These are phyloP conservation scores for Kuraishia molischiana DNA, from an alignment of 805 yeast species.

Conservation along the genomic window DNA sequence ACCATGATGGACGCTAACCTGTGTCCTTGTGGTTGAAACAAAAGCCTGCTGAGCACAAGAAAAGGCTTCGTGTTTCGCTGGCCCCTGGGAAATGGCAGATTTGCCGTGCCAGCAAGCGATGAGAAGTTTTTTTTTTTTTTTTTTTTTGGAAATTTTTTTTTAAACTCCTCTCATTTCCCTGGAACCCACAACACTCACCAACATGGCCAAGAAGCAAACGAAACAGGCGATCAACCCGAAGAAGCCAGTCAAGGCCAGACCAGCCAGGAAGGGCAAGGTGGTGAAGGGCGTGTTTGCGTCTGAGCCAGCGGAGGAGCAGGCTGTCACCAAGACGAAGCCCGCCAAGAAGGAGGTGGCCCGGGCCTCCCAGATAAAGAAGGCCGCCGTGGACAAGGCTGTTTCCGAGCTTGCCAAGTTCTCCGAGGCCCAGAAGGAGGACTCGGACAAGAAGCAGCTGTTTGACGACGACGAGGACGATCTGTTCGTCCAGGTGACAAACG, in stretches of 20 bases:
- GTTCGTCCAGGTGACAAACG: slow-evolving; percentile 54
- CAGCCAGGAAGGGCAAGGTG: slow-evolving; percentile 12
- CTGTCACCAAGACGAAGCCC: slow-evolving; percentile 8
- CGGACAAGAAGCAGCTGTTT: slow-evolving; percentile 37
- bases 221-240: neutral
- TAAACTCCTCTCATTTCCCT: no score
- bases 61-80: no score
- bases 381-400: slow-evolving; percentile 38
- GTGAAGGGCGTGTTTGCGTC: slow-evolving; percentile 9
- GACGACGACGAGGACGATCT: slow-evolving; percentile 48
- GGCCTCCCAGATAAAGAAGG: slow-evolving; percentile 10
- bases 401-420: slow-evolving; percentile 57
- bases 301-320: neutral
- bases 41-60: no score
- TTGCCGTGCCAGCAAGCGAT: neutral
- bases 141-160: no score
- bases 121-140: neutral
- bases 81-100: neutral
- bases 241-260: neutral
- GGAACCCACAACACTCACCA: no score
- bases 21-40: no score
- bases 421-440: slow-evolving; percentile 19
- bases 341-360: slow-evolving; percentile 6
- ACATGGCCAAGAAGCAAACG: slow-evolving; percentile 1
- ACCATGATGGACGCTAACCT: no score